Conservation (phyloP, 1,284 basidiomycete genomes). For the Trametes sp. region DNA sequence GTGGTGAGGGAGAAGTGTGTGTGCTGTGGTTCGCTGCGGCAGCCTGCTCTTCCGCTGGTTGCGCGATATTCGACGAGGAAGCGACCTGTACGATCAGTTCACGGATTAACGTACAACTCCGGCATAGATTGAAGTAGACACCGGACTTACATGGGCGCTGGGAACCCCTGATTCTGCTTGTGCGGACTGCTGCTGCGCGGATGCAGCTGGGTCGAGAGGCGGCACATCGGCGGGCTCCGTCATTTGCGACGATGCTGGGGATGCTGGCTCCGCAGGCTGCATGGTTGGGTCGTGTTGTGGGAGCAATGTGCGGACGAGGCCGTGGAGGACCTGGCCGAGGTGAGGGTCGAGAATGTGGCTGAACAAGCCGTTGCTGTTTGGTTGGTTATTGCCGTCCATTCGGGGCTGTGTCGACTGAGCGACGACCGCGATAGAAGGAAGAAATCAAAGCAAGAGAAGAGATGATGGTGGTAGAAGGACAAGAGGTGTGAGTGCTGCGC, state of each 20-base stretch:
- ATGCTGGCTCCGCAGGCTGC: neutral
- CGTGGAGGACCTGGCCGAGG: conserved; percentile 26
- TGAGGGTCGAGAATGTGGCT: conserved; percentile 30
- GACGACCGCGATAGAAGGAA: conserved; percentile 7
- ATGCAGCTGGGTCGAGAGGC: conserved; percentile 4
- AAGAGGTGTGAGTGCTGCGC: conserved; percentile 15
- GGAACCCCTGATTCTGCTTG: conserved; percentile 12
- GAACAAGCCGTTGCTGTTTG: conserved; percentile 26
- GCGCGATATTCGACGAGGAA: neutral
- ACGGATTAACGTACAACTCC: neutral
- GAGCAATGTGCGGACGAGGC: conserved; percentile 28
- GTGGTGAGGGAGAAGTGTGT: neutral
- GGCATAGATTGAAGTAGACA: neutral
- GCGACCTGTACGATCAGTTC: neutral
- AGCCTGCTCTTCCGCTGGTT: neutral
- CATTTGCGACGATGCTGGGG: conserved; percentile 8
- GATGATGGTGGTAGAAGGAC: conserved; percentile 28
- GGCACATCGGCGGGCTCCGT: conserved; percentile 13
- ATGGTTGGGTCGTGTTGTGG: conserved; percentile 15
- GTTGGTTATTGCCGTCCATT: conserved; percentile 34
- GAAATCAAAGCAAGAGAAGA: neutral
- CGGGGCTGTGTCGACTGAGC: conserved; percentile 16
- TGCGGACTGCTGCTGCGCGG: conserved; percentile 1
- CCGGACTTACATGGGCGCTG: conserved; percentile 8
- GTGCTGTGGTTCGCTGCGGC: neutral